Base-by-base conservation (phyloP, 805 yeast species). In the Cyberlindnera misumaiensis region DNA sequence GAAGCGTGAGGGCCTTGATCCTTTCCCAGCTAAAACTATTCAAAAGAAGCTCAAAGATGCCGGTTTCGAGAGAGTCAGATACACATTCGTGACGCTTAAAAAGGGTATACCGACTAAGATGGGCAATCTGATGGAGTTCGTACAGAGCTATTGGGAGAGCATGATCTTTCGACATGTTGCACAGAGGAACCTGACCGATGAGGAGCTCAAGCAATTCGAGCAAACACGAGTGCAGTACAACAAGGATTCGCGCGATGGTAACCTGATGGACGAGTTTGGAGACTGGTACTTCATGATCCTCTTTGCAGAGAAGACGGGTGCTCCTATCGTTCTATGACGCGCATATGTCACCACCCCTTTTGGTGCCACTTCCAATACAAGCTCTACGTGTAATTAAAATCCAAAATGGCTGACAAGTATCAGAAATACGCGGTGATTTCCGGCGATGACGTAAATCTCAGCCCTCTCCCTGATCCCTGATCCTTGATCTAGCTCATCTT, bases 261-360 rank as follows among this genome's bases (percentile, higher is more conserved):
- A 40, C 11, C 27, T 50, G 3, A 11, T 47, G 6, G 48, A 45
- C 15, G 50, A 42, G 7, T 44, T 47, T 34, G 59, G 59, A 1
- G 56, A 53, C 34, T 12, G 39, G 3, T 55, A 53, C 39, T 46
- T 39, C 17, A 53, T 55, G 58, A 40, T 51, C 29, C 38, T 39
- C 5, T 35, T 49, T 22, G 51, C 49, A 2, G 40, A 44, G 15
- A 53, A 53, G 35, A 14, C 35, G 27, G 24, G 24, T 20, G 24
- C 24, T 5, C 24, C 24, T 20, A 8, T 8, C 8, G 24, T 20
- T 20, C 5, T 20, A 20, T 20, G 24, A 20, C 24, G 5, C 24
- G 8, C 24, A 20, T 6, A 6, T 20, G 24, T 8, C 5, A 8
- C 24, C 8, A 20, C 24, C 8, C 24, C 24, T 8, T 20, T 20